These are phyloP conservation scores for Fusarium multiceps DNA, from an alignment of 2,329 filamentous ascomycete genomes.

Conservation along the genomic window DNA sequence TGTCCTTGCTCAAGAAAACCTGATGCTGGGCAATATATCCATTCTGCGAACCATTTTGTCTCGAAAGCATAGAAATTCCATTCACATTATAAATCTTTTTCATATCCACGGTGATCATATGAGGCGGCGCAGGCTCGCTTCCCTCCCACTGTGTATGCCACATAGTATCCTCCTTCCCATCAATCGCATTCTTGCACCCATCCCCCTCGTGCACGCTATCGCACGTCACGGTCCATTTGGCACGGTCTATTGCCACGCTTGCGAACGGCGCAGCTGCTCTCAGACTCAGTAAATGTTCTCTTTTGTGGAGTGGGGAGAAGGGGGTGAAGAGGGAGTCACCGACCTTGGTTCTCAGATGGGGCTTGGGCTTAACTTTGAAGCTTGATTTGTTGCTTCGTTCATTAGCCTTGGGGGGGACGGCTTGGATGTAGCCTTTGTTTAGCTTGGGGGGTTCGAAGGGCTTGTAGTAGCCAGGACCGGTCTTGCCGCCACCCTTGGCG, in stretches of 20 bases:
- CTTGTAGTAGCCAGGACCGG: background rate
- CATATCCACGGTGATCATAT: constrained; percentile 31
- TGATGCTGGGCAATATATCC: constrained; percentile 21
- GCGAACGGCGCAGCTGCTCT: constrained; percentile 21
- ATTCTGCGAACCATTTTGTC: constrained; percentile 18
- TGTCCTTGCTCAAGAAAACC: constrained; percentile 20
- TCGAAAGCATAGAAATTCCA: constrained; percentile 27
- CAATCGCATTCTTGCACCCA: constrained; percentile 22
- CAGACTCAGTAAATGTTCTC: constrained; percentile 13
- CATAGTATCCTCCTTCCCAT: background rate
- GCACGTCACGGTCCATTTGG: constrained; percentile 22
- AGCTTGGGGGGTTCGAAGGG: constrained; percentile 8
- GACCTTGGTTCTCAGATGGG: constrained; percentile 5
- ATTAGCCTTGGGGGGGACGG: constrained; percentile 1
- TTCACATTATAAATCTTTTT: constrained; percentile 25
- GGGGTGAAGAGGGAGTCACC: background rate
- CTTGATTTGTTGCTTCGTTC: background rate
- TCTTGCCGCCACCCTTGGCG: constrained; percentile 19
- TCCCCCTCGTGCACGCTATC: constrained; percentile 18
- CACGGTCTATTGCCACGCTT: constrained; percentile 13
- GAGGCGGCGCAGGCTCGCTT: constrained; percentile 15
- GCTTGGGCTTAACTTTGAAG: constrained; percentile 4
- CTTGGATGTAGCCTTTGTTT: constrained; percentile 13
- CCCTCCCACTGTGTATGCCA: constrained; percentile 30
- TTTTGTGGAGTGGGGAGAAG: background rate